phyloP scores from a whole-genome alignment of 140 eudicot genomes.

The Stevia rebaudiana region DNA sequence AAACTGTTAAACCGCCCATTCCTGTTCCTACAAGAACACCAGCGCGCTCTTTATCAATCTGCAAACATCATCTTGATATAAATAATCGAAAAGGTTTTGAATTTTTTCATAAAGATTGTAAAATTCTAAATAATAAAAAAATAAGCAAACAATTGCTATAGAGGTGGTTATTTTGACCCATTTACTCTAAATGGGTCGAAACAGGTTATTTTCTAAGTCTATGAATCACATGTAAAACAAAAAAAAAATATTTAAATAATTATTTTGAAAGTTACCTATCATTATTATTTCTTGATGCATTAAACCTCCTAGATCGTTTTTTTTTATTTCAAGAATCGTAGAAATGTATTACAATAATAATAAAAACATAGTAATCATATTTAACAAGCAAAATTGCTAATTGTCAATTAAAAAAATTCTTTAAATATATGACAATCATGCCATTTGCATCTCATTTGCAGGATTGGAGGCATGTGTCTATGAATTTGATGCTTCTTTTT shows the following conservation, averaged over 20 bases:
- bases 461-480: slow-evolving; percentile 9
- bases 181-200: background rate
- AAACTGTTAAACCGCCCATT: slow-evolving; percentile 91
- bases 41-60: slow-evolving; percentile 84
- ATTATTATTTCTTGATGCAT: background rate
- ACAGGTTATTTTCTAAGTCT: background rate
- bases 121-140: background rate
- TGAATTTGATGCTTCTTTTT: slow-evolving; percentile 17
- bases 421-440: background rate
- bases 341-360: background rate
- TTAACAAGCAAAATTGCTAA: background rate
- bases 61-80: slow-evolving; percentile 14
- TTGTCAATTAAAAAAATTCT: background rate
- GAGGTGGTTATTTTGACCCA: background rate
- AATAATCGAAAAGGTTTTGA: background rate
- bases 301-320: background rate
- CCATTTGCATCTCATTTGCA: slow-evolving; percentile 2
- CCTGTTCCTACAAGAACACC: slow-evolving; percentile 97
- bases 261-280: too few relatives aligned
- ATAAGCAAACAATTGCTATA: too few relatives aligned
- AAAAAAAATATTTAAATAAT: background rate
- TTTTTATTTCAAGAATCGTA: background rate
- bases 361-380: background rate
- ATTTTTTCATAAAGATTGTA: slow-evolving; percentile 2
- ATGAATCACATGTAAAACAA: background rate